These are phyloP conservation scores for Geotrichum candidum DNA, from an alignment of 1,139 yeast species.

Conservation along the genomic window DNA sequence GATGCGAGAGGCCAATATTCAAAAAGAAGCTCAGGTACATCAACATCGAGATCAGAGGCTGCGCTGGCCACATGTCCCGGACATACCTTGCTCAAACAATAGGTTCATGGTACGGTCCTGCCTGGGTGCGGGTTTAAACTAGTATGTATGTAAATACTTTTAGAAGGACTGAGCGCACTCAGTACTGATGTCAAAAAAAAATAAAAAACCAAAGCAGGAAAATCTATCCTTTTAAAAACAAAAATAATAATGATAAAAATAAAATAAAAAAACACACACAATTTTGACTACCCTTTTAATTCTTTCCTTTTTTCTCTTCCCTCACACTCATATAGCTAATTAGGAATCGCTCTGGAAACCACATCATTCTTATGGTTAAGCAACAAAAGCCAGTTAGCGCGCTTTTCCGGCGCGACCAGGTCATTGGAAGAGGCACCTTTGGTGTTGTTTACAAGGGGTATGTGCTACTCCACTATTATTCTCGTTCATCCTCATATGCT, in stretches of 20 bases:
- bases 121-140: background rate
- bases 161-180: background rate
- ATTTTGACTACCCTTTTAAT: background rate
- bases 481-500: background rate
- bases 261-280: background rate
- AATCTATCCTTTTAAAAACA: no score
- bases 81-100: no score
- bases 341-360: background rate
- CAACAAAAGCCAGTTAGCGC: conserved; percentile 25
- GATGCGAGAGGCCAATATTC: background rate
- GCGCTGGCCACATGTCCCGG: no score
- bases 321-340: background rate
- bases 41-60: background rate
- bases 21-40: background rate
- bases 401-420: conserved; percentile 71
- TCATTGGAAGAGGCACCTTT: conserved; percentile 92
- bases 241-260: no score
- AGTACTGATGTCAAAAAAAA: background rate
- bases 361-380: conserved; percentile 12
- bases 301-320: background rate
- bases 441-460: conserved; percentile 87
- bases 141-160: background rate
- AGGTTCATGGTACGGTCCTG: background rate
- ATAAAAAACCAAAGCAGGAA: no score
- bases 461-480: conserved; percentile 20